phyloP scores from a whole-genome alignment of 768 basidiomycete species.

The Krasilnikovozyma curviuscula region DNA sequence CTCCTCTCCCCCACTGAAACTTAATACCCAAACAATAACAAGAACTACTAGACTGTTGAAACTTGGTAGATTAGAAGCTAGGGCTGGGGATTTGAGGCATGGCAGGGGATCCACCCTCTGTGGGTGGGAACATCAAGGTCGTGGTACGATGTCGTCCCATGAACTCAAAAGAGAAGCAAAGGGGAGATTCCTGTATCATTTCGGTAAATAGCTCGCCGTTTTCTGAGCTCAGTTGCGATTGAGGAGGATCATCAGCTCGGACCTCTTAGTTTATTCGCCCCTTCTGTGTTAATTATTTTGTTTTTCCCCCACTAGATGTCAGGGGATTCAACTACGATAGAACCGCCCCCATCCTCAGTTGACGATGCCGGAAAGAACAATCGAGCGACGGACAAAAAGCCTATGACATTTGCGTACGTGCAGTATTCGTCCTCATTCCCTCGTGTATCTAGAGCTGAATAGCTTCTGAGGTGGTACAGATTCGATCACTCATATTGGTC shows the following conservation, averaged over 20 bases:
- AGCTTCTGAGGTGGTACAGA: background rate
- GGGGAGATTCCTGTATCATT: background rate
- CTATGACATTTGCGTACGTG: constrained; percentile 19
- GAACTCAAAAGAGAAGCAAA: constrained; percentile 62
- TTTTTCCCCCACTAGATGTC: constrained; percentile 35
- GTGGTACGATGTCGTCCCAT: constrained; percentile 76
- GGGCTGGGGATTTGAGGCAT: too few species aligned
- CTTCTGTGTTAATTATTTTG: background rate
- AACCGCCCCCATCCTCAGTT: constrained; percentile 1
- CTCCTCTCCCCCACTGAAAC: too few species aligned
- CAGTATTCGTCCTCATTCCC: background rate
- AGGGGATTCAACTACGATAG: constrained; percentile 5
- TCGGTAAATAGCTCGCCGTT: background rate
- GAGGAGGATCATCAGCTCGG: background rate
- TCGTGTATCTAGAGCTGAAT: background rate
- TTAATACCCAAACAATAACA: too few species aligned
- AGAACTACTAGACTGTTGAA: too few species aligned
- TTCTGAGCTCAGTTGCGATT: background rate
- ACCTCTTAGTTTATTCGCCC: background rate
- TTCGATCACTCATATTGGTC: constrained; percentile 11
- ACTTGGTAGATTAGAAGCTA: too few species aligned
- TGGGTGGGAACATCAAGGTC: constrained; percentile 28
- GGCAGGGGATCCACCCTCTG: too few species aligned
- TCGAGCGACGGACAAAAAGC: constrained; percentile 73
- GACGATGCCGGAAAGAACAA: constrained; percentile 1